A percentile compares a stretch with the other conserved stretches of the same genome.
These are phyloP conservation scores for Fraxinus anomala DNA, from an alignment of 257 asterid species.

Conservation along the genomic window DNA sequence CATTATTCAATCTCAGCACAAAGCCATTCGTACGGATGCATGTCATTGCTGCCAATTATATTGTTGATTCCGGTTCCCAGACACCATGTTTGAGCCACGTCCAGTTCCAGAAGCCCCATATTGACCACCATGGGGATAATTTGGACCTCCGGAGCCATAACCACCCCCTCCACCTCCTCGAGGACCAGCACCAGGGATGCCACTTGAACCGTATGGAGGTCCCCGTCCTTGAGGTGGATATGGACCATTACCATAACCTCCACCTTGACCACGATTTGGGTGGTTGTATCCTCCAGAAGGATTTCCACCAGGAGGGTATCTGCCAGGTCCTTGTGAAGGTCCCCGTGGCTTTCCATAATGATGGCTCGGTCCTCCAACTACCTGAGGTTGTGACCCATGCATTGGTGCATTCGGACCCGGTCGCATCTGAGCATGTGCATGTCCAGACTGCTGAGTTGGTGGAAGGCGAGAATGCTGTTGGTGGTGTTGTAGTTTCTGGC, in stretches of 20 bases:
- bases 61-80: slow-evolving; percentile 85
- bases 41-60: slow-evolving; percentile 84
- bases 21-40: background rate
- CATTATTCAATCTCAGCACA: background rate
- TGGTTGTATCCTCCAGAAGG: slow-evolving; percentile 75
- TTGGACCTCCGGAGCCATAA: slow-evolving; percentile 65
- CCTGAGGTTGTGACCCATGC: slow-evolving; percentile 62
- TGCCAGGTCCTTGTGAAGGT: slow-evolving; percentile 73
- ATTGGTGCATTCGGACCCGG: slow-evolving; percentile 57
- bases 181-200: slow-evolving; percentile 62
- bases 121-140: slow-evolving; percentile 74
- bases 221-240: slow-evolving; percentile 87
- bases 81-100: slow-evolving; percentile 68
- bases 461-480: slow-evolving; percentile 69
- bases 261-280: slow-evolving; percentile 76
- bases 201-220: slow-evolving; percentile 61
- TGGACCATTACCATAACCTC: slow-evolving; percentile 66
- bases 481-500: slow-evolving; percentile 72
- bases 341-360: slow-evolving; percentile 75
- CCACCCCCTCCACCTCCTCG: slow-evolving; percentile 64
- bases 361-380: slow-evolving; percentile 62
- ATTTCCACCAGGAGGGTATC: slow-evolving; percentile 70
- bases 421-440: slow-evolving; percentile 66
- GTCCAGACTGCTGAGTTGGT: slow-evolving; percentile 71
- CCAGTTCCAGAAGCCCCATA: slow-evolving; percentile 76